Evolutionary conservation across 495 filamentous ascomycete genomes (phyloP), one percentile per base, ranked within the genome.

Genomic region (Podospora conica): DNA sequence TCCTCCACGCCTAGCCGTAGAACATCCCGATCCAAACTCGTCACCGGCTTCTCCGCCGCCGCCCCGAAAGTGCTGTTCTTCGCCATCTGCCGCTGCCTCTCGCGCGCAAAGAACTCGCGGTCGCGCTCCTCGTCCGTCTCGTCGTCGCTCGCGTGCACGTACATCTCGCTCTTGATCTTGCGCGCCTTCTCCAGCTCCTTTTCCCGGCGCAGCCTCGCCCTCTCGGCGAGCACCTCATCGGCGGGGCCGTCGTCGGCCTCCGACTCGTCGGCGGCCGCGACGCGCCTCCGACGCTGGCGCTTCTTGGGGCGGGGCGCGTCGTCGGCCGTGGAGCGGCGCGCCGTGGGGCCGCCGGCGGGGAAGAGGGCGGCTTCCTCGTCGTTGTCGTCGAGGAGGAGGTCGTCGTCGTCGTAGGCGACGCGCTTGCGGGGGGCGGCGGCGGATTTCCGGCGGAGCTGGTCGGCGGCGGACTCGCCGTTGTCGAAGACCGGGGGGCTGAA

Each of bases 121-220:
- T 80, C 79, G 59, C 89, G 20, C 58, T 83, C 84, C 40, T 86
- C 86, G 62, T 90, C 89, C n/a, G 82, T 86, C 66, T 96, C 91
- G 63, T 95, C 92, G 66, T 92, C 90, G 73, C 87, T 91, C 40
- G 86, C 85, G 66, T 88, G 83, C 40, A 98, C 89, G 74, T 86
- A 96, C 53, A 94, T 76, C 21, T 86, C 86, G 73, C 89, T 93
- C 82, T 97, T 97, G 75, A 96, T 91, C 74, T 89, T 89, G 21
- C 80, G 80, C 64, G 84, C 81, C 73, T 91, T 89, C 63, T 87
- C 88, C 22, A 84, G 76, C 66, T 90, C 81, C 55, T 82, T 81
- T 60, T 83, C 75, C 67, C 85, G 84, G n/a, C 81, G 79, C 18
- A 80, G 79, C 11, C 81, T 81, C 48, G 81, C 83, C 33, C 75